Base-by-base conservation (phyloP, 768 basidiomycete species). In the Mycena crocata region DNA sequence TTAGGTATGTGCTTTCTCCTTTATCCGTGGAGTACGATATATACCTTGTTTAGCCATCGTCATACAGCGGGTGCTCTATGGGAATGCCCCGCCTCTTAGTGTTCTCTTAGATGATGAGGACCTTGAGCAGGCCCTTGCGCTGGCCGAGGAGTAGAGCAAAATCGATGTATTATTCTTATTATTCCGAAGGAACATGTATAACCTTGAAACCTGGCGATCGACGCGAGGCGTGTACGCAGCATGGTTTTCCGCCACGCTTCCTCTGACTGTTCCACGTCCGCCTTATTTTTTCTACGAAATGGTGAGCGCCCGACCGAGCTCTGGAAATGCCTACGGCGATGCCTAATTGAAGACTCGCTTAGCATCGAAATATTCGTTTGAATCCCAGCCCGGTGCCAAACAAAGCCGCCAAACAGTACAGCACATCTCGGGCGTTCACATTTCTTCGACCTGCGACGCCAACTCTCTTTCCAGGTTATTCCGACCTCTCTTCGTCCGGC, bases 51-150 rank as follows among this genome's bases (percentile, higher is more conserved):
- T 68, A 93, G 94, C 85, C 26, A 95, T 95, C 71, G 78, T 93
- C 19, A 75, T 81, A 10, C 94, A 95, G 73, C 86, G 93, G 50
- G 24, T 95, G n/a, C 73, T 87, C 34, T 95, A 94, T 71, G 94
- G 94, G 1, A 89, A 84, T 64, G 79, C 83, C 8, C 86, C 88
- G n/a, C 92, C 92, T n/a, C 74, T 81, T 7, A 78, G 85, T 15
- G 76, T 80, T 6, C 74, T 88, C 32, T 66, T 80, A 35, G 83
- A 86, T 54, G 87, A 86, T 23, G 92, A 93, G 57, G 90, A 92
- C 58, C 74, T 93, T 37, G 94, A 94, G 76, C 87, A 92, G 70
- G 92, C 91, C 0, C 77, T 94, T 58, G 88, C 89, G 21, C 79
- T 94, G 57, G 85, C 81, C 21, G 90, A 89, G 67, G 87, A 89